These are phyloP conservation scores for Spathaspora boniae DNA, from an alignment of 805 yeast genomes.

Conservation along the genomic window DNA sequence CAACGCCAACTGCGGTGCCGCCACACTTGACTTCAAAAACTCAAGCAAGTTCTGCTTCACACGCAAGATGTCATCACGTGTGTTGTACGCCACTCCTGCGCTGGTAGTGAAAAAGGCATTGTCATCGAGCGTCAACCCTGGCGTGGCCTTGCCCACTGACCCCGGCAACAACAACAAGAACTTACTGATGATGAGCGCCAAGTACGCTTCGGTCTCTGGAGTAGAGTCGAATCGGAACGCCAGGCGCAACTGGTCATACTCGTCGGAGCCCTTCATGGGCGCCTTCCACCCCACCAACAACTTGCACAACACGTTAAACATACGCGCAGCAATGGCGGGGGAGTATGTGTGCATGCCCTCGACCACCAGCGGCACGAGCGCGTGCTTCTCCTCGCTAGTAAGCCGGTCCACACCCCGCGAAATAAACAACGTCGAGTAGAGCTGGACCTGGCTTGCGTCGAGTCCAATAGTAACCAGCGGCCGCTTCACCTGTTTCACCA, in stretches of 20 bases:
- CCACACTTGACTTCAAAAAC: slow-evolving; percentile 41
- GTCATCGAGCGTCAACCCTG: slow-evolving; percentile 61
- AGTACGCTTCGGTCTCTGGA: slow-evolving; percentile 40
- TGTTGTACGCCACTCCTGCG: slow-evolving; percentile 61
- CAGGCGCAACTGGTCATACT: slow-evolving; percentile 32
- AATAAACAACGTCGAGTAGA: slow-evolving; percentile 62
- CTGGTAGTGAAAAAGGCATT: slow-evolving; percentile 60
- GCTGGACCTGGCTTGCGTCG: slow-evolving; percentile 50
- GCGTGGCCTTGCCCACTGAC: slow-evolving; percentile 29
- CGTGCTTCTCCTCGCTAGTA: slow-evolving; percentile 27
- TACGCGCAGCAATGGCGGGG: slow-evolving; percentile 45
- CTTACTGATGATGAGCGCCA: slow-evolving; percentile 48
- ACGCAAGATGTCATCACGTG: slow-evolving; percentile 38
- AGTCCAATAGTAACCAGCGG: slow-evolving; percentile 46
- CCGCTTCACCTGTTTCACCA: slow-evolving; percentile 58
- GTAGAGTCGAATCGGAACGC: slow-evolving; percentile 33
- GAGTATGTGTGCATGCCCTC: slow-evolving; percentile 42
- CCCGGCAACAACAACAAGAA: slow-evolving; percentile 56
- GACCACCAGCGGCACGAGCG: slow-evolving; percentile 46
- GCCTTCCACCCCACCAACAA: slow-evolving; percentile 46
- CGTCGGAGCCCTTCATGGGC: slow-evolving; percentile 46
- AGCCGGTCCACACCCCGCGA: slow-evolving; percentile 66
- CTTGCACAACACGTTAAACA: slow-evolving; percentile 60
- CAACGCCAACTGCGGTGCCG: slow-evolving; percentile 34
- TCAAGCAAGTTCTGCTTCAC: slow-evolving; percentile 27